These are phyloP conservation scores for Malassezia nana DNA, from an alignment of 1,284 basidiomycete species.

Conservation along the genomic window DNA sequence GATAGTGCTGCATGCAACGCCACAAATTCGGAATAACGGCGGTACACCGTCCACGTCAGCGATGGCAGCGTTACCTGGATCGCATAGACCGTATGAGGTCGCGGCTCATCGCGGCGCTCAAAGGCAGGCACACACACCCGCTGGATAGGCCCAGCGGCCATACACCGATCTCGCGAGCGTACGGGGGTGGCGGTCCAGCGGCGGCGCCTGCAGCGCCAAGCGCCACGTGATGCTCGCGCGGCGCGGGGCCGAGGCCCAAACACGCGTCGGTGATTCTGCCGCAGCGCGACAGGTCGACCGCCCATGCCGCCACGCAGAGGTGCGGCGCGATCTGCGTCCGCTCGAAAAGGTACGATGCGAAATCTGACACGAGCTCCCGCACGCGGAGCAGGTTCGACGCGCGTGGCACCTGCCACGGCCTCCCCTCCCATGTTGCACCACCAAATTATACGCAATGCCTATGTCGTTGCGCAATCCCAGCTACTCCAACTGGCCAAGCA, in stretches of 20 bases:
- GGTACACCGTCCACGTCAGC: constrained; percentile 81
- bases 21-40: constrained; percentile 85
- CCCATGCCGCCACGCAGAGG: constrained; percentile 13
- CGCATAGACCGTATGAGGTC: constrained; percentile 64
- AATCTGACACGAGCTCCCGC: background rate
- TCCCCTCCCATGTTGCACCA: constrained; percentile 1
- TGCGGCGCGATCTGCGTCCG: background rate
- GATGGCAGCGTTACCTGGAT: constrained; percentile 63
- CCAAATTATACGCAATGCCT: constrained; percentile 17
- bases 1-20: constrained; percentile 71
- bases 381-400: background rate
- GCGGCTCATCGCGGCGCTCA: constrained; percentile 39
- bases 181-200: background rate
- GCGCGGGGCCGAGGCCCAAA: background rate
- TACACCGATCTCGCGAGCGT: background rate
- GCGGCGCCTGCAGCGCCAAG: background rate
- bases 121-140: constrained; percentile 39
- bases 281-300: background rate
- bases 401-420: background rate
- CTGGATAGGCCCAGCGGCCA: constrained; percentile 36
- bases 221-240: constrained; percentile 8
- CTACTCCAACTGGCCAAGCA: constrained; percentile 19
- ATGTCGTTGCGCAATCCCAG: constrained; percentile 17
- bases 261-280: constrained; percentile 8
- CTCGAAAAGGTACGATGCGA: background rate